Evolutionary conservation across 2,329 filamentous ascomycete genomes (phyloP).

Genomic region (Sporothrix humicola): DNA sequence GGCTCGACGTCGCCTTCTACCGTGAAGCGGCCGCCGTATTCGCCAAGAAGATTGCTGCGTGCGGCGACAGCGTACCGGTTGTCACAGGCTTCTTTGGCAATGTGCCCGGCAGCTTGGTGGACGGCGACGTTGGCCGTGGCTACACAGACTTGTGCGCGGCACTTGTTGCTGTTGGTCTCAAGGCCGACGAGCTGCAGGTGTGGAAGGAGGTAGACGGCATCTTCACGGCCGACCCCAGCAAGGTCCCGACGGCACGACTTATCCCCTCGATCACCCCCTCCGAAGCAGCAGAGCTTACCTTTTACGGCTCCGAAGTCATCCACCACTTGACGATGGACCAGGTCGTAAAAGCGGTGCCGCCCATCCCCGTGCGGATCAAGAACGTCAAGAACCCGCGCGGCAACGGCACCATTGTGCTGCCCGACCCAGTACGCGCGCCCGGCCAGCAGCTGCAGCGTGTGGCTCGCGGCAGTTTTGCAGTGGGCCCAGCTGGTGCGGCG

Average conservation of each 20-base stretch:
- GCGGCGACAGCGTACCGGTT: conserved; percentile 68
- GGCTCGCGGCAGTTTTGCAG: conserved; percentile 33
- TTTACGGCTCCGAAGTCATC: conserved; percentile 94
- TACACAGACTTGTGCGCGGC: conserved; percentile 97
- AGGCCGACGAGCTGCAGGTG: conserved; percentile 87
- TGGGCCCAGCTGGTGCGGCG: not conserved
- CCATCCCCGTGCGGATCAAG: conserved; percentile 87
- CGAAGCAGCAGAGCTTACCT: conserved; percentile 94
- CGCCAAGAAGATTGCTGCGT: conserved; percentile 67
- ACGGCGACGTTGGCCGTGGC: conserved; percentile 82
- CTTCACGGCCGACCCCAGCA: conserved; percentile 72
- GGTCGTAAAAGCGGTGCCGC: conserved; percentile 76
- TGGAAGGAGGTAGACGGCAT: conserved; percentile 93
- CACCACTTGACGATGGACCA: conserved; percentile 99
- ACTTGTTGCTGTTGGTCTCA: conserved; percentile 85
- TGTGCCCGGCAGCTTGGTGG: conserved; percentile 84
- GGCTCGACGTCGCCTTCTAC: conserved; percentile 73
- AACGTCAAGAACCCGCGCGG: conserved; percentile 87
- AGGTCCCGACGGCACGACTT: conserved; percentile 91
- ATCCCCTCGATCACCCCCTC: conserved; percentile 87
- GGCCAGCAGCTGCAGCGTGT: conserved; percentile 62
- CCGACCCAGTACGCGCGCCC: conserved; percentile 65
- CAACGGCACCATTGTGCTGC: conserved; percentile 80
- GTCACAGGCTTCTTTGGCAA: conserved; percentile 95
- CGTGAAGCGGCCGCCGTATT: conserved; percentile 66